Evolutionary conservation across 2,329 filamentous ascomycete species (phyloP).

Genomic region (Neofusicoccum kwambonambiense): DNA sequence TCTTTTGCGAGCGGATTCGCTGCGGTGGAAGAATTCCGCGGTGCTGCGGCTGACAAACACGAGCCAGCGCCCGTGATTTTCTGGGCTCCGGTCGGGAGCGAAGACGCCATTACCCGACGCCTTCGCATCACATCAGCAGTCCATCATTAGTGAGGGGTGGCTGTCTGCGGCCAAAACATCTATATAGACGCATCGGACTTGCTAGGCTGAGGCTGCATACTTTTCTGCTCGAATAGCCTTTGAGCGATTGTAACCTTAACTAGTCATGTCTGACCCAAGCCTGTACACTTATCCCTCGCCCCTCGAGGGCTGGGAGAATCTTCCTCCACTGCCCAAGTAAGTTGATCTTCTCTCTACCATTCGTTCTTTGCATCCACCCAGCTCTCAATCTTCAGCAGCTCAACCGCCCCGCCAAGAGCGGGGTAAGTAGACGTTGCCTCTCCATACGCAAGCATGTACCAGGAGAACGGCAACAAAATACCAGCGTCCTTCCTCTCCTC

Average conservation of each 20-base stretch:
- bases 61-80: background rate
- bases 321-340: slow-evolving; percentile 53
- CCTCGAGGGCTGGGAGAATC: slow-evolving; percentile 57
- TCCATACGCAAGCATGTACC: background rate
- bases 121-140: background rate
- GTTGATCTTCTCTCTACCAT: background rate
- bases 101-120: slow-evolving; percentile 1
- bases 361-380: too few relatives aligned
- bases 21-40: slow-evolving; percentile 7
- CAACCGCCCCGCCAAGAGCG: background rate
- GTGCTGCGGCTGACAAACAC: slow-evolving; percentile 4
- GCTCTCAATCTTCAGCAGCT: background rate
- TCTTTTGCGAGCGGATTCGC: too few relatives aligned
- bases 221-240: too few relatives aligned
- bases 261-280: slow-evolving; percentile 41
- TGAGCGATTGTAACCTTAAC: too few relatives aligned
- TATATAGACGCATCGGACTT: background rate
- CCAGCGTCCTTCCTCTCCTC: background rate
- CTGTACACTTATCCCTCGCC: slow-evolving; percentile 56
- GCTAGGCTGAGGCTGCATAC: background rate
- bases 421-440: background rate
- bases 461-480: background rate
- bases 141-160: background rate
- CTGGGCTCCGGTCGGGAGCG: background rate
- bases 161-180: background rate